Evolutionary conservation across 129 eudicot species (phyloP).

Genomic region (Lactuca sativa): DNA sequence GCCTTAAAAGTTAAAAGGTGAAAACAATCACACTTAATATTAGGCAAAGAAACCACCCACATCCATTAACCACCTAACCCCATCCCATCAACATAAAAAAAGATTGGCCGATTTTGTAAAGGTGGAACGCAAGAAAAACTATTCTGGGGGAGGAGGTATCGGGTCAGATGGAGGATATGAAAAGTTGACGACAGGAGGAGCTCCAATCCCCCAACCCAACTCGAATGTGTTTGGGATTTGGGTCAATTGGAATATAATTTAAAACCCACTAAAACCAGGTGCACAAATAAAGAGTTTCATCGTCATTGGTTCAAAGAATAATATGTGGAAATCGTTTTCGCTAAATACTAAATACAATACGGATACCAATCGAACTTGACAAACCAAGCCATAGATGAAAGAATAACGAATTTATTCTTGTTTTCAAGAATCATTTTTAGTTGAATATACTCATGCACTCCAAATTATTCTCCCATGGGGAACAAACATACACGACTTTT

Average conservation of each 20-base stretch:
- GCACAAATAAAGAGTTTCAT: constrained; percentile 26
- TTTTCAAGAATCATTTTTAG: constrained; percentile 6
- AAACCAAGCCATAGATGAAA: neutral
- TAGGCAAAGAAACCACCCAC: constrained; percentile 13
- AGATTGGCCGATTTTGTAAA: neutral
- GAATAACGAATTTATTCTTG: neutral
- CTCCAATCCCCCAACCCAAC: neutral
- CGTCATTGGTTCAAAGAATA: constrained; percentile 24
- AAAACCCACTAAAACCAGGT: constrained; percentile 22
- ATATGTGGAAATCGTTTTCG: constrained; percentile 20
- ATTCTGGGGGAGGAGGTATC: neutral
- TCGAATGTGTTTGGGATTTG: neutral
- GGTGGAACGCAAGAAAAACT: constrained; percentile 4
- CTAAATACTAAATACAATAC: neutral
- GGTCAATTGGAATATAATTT: neutral
- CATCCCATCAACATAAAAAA: neutral
- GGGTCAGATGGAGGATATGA: neutral
- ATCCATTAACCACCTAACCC: neutral
- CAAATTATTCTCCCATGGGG: neutral
- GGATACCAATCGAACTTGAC: neutral
- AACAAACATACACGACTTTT: neutral
- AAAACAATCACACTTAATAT: constrained; percentile 1
- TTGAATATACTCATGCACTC: neutral
- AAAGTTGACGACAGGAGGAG: constrained; percentile 4
- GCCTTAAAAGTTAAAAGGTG: constrained; percentile 9